These are phyloP conservation scores for Mycena chlorophos DNA, from an alignment of 768 basidiomycete species.

Conservation along the genomic window DNA sequence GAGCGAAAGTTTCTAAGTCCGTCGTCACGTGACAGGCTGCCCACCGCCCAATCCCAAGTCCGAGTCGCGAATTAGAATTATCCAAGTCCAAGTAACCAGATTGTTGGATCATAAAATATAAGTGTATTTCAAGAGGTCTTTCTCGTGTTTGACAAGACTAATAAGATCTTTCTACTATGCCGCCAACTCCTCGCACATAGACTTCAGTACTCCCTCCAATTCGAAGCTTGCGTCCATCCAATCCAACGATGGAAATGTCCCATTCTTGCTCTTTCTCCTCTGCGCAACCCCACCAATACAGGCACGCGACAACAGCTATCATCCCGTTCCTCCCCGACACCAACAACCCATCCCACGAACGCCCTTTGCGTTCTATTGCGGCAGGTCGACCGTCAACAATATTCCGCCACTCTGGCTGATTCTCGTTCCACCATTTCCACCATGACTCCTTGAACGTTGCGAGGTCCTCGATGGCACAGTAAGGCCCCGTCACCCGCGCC, in stretches of 20 bases:
- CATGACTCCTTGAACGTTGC: neutral
- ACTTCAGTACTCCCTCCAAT: neutral
- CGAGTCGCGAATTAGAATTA: too few species aligned
- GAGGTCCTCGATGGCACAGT: neutral
- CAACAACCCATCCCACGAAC: neutral
- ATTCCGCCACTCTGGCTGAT: neutral
- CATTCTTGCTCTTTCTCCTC: neutral
- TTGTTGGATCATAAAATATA: too few species aligned
- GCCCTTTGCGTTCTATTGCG: neutral
- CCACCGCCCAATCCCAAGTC: too few species aligned
- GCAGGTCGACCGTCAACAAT: neutral
- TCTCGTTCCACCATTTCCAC: neutral
- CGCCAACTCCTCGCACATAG: too few species aligned
- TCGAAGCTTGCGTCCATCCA: neutral
- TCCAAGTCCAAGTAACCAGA: too few species aligned
- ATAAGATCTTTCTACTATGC: too few species aligned
- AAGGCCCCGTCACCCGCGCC: neutral
- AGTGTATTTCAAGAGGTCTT: too few species aligned
- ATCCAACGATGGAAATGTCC: neutral
- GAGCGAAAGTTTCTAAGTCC: too few species aligned
- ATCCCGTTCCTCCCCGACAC: neutral
- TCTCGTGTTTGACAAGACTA: too few species aligned
- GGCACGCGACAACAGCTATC: neutral
- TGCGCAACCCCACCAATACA: neutral
- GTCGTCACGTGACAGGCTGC: too few species aligned